phyloP scores from a whole-genome alignment of 768 basidiomycete genomes.

The Tylopilus sp. region DNA sequence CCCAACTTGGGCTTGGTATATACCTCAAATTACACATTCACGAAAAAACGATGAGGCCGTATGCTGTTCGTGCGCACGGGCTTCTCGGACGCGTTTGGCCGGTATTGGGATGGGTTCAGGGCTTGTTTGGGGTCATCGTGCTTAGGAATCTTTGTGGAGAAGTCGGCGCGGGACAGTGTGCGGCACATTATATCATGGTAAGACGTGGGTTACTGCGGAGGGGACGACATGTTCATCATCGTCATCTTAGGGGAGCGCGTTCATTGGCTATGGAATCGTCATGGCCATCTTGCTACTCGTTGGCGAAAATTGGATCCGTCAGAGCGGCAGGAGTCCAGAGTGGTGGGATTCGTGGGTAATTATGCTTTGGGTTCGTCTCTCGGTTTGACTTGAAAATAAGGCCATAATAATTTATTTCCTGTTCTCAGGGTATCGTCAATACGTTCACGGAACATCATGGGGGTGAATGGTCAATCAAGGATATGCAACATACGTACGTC shows the following conservation, averaged over 20 bases:
- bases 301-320: slow-evolving; percentile 70
- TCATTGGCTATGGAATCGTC: slow-evolving; percentile 82
- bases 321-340: slow-evolving; percentile 68
- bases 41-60: slow-evolving; percentile 69
- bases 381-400: slow-evolving; percentile 33
- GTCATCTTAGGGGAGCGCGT: slow-evolving; percentile 64
- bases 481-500: slow-evolving; percentile 90
- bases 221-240: slow-evolving; percentile 7
- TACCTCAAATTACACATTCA: slow-evolving; percentile 93
- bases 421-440: background rate
- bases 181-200: slow-evolving; percentile 83
- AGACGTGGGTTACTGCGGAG: background rate
- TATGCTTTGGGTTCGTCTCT: slow-evolving; percentile 65
- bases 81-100: slow-evolving; percentile 84
- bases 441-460: slow-evolving; percentile 66
- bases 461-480: slow-evolving; percentile 79
- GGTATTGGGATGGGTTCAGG: slow-evolving; percentile 53
- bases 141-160: slow-evolving; percentile 80
- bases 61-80: slow-evolving; percentile 66
- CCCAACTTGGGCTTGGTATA: slow-evolving; percentile 71
- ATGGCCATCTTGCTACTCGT: slow-evolving; percentile 75
- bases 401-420: background rate
- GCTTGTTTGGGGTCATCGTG: slow-evolving; percentile 38
- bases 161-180: slow-evolving; percentile 70
- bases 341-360: slow-evolving; percentile 81